These are phyloP conservation scores for Hypomyces perniciosus DNA, from an alignment of 2,329 filamentous ascomycete genomes.

Conservation along the genomic window DNA sequence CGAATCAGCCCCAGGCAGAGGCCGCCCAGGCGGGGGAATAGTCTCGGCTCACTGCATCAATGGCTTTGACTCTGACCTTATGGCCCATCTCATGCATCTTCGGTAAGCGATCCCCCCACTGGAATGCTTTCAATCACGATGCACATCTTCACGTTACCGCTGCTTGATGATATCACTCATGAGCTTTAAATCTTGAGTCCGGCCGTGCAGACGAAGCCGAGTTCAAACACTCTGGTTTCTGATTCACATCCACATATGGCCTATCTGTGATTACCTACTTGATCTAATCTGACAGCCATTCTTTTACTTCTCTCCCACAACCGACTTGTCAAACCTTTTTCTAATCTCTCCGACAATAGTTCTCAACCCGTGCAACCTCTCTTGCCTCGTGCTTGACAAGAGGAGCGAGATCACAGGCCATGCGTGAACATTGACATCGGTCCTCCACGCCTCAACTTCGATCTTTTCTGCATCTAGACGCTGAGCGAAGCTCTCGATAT, in stretches of 20 bases:
- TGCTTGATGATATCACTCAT: conserved; percentile 33
- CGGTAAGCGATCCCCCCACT: conserved; percentile 1
- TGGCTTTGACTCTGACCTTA: too few relatives aligned
- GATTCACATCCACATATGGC: conserved; percentile 20
- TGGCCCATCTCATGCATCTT: too few relatives aligned
- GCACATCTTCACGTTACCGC: not conserved
- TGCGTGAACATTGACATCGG: conserved; percentile 66
- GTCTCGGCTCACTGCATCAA: not conserved
- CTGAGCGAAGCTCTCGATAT: conserved; percentile 56
- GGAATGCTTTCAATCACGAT: not conserved
- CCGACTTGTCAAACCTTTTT: conserved; percentile 20
- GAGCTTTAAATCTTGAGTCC: conserved; percentile 32
- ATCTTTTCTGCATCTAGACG: conserved; percentile 49
- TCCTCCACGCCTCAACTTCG: conserved; percentile 51
- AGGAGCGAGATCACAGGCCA: conserved; percentile 72
- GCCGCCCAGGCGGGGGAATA: not conserved
- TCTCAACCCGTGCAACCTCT: conserved; percentile 48
- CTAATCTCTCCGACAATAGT: conserved; percentile 34
- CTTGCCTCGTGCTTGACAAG: conserved; percentile 41
- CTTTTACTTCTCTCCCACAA: conserved; percentile 13
- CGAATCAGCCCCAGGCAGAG: not conserved
- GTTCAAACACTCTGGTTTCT: conserved; percentile 40
- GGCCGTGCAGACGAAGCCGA: conserved; percentile 45
- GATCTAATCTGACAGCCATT: conserved; percentile 57
- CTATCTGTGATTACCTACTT: conserved; percentile 45